These are phyloP conservation scores for Grammothele lineata DNA, from an alignment of 768 basidiomycete genomes.

Conservation along the genomic window DNA sequence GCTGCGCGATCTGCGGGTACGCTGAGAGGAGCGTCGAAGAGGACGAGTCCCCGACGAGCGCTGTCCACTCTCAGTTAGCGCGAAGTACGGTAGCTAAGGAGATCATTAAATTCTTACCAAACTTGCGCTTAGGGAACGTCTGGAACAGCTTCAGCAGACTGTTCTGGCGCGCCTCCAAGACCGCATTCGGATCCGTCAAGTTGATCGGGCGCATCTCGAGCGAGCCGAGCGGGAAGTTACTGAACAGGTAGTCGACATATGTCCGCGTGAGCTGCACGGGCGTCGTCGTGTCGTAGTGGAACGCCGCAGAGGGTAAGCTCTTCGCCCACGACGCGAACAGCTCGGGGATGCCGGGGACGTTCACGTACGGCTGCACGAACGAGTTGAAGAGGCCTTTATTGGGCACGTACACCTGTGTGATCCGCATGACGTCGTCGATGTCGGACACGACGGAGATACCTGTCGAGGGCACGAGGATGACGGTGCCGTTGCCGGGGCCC, in stretches of 20 bases:
- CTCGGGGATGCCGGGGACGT: slow-evolving; percentile 27
- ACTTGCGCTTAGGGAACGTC: slow-evolving; percentile 30
- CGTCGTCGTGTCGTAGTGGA: slow-evolving; percentile 34
- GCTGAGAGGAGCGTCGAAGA: slow-evolving; percentile 22
- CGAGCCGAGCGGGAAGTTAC: slow-evolving; percentile 28
- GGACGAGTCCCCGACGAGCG: slow-evolving; percentile 22
- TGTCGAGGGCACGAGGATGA: slow-evolving; percentile 25
- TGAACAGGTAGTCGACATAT: slow-evolving; percentile 30
- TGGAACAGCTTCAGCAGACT: slow-evolving; percentile 26
- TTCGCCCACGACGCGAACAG: slow-evolving; percentile 26
- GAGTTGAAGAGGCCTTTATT: slow-evolving; percentile 29
- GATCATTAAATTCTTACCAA: too few species aligned
- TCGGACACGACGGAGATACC: slow-evolving; percentile 31
- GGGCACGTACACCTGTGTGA: slow-evolving; percentile 31
- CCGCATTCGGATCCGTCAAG: slow-evolving; percentile 26
- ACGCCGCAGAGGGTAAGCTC: slow-evolving; percentile 22
- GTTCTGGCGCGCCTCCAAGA: slow-evolving; percentile 26
- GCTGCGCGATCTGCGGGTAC: slow-evolving; percentile 21
- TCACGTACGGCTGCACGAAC: slow-evolving; percentile 27
- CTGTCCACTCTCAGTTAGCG: too few species aligned
- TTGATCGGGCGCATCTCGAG: slow-evolving; percentile 32
- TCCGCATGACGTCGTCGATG: slow-evolving; percentile 33
- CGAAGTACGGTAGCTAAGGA: too few species aligned
- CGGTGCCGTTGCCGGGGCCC: slow-evolving; percentile 26
- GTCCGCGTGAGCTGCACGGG: slow-evolving; percentile 29